Conservation (phyloP, 2,329 filamentous ascomycete genomes). For the Diaporthe capsici region DNA sequence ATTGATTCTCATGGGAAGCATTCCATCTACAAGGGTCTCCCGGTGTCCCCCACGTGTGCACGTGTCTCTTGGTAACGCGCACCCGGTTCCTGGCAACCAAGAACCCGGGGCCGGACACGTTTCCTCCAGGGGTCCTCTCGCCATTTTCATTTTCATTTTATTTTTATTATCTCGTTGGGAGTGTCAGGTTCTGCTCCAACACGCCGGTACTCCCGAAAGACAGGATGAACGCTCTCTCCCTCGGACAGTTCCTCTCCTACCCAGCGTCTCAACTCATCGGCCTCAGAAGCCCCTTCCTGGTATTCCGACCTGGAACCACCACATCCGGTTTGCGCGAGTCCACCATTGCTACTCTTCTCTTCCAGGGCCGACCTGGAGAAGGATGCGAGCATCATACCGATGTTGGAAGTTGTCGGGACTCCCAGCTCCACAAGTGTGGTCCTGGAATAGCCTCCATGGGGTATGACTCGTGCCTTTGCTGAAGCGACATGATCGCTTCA, state of each 20-base stretch:
- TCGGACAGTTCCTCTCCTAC: not conserved
- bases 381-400: slow-evolving; percentile 7
- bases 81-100: not conserved
- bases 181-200: not conserved
- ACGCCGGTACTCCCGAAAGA: slow-evolving; percentile 1
- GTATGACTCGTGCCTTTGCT: slow-evolving; percentile 29
- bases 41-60: slow-evolving; percentile 6
- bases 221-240: not conserved
- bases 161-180: slow-evolving; percentile 1
- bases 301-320: not conserved
- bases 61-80: slow-evolving; percentile 20
- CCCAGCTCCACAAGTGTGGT: slow-evolving; percentile 31
- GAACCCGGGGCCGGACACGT: not conserved
- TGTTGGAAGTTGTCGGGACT: slow-evolving; percentile 9
- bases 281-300: not conserved
- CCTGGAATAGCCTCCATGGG: slow-evolving; percentile 30
- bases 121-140: not conserved
- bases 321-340: slow-evolving; percentile 7
- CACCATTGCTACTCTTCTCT: not conserved
- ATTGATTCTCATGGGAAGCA: not conserved
- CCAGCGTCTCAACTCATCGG: not conserved
- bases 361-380: slow-evolving; percentile 2
- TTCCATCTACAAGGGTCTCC: slow-evolving; percentile 16
- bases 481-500: slow-evolving; percentile 30
- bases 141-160: slow-evolving; percentile 12